A percentile compares a stretch with the other conserved stretches of the same genome.
These are phyloP conservation scores for Kalmanozyma brasiliensis DNA, from an alignment of 1,284 basidiomycete genomes.

Conservation along the genomic window DNA sequence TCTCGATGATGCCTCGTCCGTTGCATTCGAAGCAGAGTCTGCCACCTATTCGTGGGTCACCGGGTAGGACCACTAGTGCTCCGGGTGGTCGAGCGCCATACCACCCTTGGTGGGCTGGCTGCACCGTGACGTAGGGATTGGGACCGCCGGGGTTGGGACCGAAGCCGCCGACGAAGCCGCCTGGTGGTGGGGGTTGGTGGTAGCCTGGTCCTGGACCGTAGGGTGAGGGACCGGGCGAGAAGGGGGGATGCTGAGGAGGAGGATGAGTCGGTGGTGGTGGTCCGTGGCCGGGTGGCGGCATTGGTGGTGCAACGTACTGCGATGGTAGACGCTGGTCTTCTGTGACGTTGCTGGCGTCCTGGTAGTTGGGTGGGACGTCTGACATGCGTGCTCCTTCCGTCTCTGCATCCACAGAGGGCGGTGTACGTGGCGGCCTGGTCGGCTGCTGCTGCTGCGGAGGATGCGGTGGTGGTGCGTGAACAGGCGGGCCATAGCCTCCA, in stretches of 20 bases:
- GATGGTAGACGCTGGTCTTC: slow-evolving; percentile 35
- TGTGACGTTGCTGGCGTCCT: slow-evolving; percentile 37
- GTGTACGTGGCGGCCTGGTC: slow-evolving; percentile 6
- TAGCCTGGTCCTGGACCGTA: too few relatives aligned
- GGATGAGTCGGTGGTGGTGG: slow-evolving; percentile 10
- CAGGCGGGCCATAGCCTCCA: slow-evolving; percentile 14
- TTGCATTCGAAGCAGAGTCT: slow-evolving; percentile 45
- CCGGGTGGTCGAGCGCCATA: slow-evolving; percentile 25
- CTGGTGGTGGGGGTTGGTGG: slow-evolving; percentile 5
- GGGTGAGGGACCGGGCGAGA: background rate
- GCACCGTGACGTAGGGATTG: slow-evolving; percentile 23
- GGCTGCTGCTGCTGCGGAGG: background rate
- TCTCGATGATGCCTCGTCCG: slow-evolving; percentile 36
- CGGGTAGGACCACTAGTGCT: slow-evolving; percentile 44
- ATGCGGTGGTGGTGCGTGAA: slow-evolving; percentile 9
- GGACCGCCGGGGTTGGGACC: slow-evolving; percentile 29
- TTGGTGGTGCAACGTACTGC: slow-evolving; percentile 38
- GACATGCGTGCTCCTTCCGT: slow-evolving; percentile 46
- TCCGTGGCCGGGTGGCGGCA: slow-evolving; percentile 25
- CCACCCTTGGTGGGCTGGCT: slow-evolving; percentile 8
- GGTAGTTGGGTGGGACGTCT: slow-evolving; percentile 49
- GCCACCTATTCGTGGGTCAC: slow-evolving; percentile 46
- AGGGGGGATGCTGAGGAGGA: slow-evolving; percentile 13
- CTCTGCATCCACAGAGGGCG: slow-evolving; percentile 32
- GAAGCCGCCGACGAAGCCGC: slow-evolving; percentile 34